phyloP scores from a whole-genome alignment of 108 stramenopile species.

The Cyclotella choctawhatcheeana region DNA sequence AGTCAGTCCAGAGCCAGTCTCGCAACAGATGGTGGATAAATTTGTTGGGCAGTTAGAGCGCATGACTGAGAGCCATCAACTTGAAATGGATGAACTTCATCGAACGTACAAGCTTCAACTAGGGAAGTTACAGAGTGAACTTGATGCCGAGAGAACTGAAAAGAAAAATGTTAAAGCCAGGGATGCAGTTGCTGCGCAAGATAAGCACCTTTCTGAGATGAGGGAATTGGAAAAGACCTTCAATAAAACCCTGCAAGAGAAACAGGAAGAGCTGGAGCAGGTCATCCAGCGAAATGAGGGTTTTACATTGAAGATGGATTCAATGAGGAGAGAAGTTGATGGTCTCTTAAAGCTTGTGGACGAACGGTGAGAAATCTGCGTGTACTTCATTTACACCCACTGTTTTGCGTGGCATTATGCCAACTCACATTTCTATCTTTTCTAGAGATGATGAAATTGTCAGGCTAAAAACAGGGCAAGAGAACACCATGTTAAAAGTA shows the following conservation, averaged over 20 bases:
- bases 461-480: conserved; percentile 42
- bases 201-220: conserved; percentile 54
- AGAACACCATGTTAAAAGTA: conserved; percentile 44
- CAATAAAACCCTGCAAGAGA: conserved; percentile 29
- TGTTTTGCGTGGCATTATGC: not conserved
- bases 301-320: conserved; percentile 54
- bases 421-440: not conserved
- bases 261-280: conserved; percentile 47
- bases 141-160: conserved; percentile 23
- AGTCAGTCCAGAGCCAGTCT: conserved; percentile 4
- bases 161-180: conserved; percentile 49
- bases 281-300: conserved; percentile 54
- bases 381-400: not conserved
- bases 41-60: conserved; percentile 82
- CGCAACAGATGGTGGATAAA: conserved; percentile 61
- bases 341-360: conserved; percentile 63
- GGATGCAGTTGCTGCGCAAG: conserved; percentile 47
- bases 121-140: conserved; percentile 30
- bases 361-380: conserved; percentile 39
- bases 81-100: conserved; percentile 62
- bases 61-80: conserved; percentile 73
- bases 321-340: conserved; percentile 65
- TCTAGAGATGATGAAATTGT: conserved; percentile 52
- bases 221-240: conserved; percentile 50
- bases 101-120: conserved; percentile 53